A percentile compares a stretch with the other conserved stretches of the same genome.
phyloP scores from a whole-genome alignment of 2,329 filamentous ascomycete species.

The Talaromyces funiculosus region DNA sequence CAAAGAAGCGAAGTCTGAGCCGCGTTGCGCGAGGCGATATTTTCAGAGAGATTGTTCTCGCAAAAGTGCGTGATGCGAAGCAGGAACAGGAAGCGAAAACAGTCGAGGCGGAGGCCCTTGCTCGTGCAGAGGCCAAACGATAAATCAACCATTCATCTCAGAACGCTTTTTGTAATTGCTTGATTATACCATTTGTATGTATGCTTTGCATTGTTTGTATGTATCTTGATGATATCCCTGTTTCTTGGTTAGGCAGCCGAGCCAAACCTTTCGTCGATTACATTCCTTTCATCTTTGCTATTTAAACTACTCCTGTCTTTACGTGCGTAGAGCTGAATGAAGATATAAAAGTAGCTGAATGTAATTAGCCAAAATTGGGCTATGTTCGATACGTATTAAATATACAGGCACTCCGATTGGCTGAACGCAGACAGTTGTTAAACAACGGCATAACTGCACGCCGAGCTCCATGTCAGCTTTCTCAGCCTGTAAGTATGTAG shows the following conservation, averaged over 20 bases:
- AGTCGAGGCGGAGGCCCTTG: conserved; percentile 54
- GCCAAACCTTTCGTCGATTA: not conserved
- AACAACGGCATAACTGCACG: not conserved
- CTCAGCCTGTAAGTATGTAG: not conserved
- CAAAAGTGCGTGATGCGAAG: conserved; percentile 90
- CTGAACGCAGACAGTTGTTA: not conserved
- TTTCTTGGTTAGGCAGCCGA: not conserved
- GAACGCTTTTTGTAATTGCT: not conserved
- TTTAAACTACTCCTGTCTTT: not conserved
- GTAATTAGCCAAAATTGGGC: not conserved
- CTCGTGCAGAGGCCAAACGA: conserved; percentile 27
- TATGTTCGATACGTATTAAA: not conserved
- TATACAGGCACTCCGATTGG: not conserved
- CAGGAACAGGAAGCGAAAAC: conserved; percentile 72
- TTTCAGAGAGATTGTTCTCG: conserved; percentile 89
- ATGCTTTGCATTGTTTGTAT: not conserved
- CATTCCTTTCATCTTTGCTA: not conserved
- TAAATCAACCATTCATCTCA: not conserved
- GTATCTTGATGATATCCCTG: conserved; percentile 12
- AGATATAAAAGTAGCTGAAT: not conserved
- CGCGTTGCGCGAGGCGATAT: conserved; percentile 64
- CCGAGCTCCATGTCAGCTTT: not conserved
- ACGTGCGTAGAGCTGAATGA: not conserved
- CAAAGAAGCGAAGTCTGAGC: conserved; percentile 50
- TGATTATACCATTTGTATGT: not conserved